Percentiles rank a stretch among this genome's conserved stretches.
Conservation (phyloP, 768 basidiomycete species). For the Gautieria morchelliformis region DNA sequence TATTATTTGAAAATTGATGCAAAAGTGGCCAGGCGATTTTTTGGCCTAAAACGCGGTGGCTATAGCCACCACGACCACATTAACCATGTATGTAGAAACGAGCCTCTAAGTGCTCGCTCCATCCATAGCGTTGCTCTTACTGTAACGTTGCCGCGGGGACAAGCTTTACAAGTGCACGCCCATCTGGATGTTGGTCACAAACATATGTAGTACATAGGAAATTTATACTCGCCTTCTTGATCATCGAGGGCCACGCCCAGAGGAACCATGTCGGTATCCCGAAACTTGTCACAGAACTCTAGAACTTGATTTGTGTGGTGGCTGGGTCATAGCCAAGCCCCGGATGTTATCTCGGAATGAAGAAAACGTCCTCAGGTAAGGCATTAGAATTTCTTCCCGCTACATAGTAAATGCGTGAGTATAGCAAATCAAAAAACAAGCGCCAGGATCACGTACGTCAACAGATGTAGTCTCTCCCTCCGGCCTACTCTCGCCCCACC, state of each 20-base stretch:
- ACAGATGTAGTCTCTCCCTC: slow-evolving; percentile 24
- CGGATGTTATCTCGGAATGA: slow-evolving; percentile 89
- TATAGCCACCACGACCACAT: too few relatives aligned
- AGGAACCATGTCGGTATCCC: slow-evolving; percentile 85
- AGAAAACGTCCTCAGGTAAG: slow-evolving; percentile 77
- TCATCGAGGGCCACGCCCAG: slow-evolving; percentile 95
- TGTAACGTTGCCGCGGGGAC: slow-evolving; percentile 59
- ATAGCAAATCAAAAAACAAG: neutral
- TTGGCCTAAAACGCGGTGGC: too few relatives aligned
- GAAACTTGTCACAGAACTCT: slow-evolving; percentile 76
- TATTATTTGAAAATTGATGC: too few relatives aligned
- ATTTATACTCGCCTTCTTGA: slow-evolving; percentile 62
- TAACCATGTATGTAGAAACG: too few relatives aligned
- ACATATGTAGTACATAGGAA: neutral
- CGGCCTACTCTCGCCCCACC: slow-evolving; percentile 68
- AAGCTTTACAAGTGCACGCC: slow-evolving; percentile 90
- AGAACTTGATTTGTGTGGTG: slow-evolving; percentile 73
- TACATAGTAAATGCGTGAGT: slow-evolving; percentile 21
- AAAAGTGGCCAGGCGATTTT: too few relatives aligned
- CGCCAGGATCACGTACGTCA: slow-evolving; percentile 22
- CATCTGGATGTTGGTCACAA: slow-evolving; percentile 42
- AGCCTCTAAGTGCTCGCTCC: too few relatives aligned
- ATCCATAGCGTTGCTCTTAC: too few relatives aligned
- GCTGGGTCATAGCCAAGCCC: slow-evolving; percentile 64
- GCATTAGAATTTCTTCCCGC: slow-evolving; percentile 82